Conservation (phyloP, 148 eudicot genomes). For the Talinum fruticosum region DNA sequence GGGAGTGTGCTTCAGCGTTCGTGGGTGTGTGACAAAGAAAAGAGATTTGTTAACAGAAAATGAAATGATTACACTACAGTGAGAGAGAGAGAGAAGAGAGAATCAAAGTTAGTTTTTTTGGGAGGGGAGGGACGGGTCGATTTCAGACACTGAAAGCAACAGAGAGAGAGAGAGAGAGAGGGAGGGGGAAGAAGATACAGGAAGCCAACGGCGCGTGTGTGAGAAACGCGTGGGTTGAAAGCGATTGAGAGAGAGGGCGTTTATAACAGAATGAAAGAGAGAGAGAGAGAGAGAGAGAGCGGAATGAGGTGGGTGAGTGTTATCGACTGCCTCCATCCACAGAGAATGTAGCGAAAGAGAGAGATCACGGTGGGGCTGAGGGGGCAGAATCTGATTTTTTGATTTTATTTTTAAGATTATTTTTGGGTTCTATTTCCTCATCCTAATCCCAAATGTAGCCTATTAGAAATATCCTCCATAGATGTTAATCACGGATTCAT, state of each 20-base stretch:
- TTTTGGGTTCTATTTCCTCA: too few species aligned
- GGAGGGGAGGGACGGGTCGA: too few species aligned
- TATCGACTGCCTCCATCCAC: neutral
- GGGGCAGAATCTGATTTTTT: conserved; percentile 3
- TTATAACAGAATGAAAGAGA: conserved; percentile 17
- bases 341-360: neutral
- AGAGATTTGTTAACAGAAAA: conserved; percentile 6
- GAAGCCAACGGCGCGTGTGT: neutral
- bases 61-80: neutral
- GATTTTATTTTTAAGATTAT: neutral
- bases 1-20: too few species aligned
- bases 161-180: neutral
- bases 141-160: neutral
- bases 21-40: conserved; percentile 7
- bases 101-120: too few species aligned
- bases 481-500: too few species aligned
- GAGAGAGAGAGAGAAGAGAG: neutral
- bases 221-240: neutral
- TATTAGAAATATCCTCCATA: too few species aligned
- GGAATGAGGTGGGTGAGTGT: neutral
- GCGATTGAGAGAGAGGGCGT: conserved; percentile 1
- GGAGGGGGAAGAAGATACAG: neutral
- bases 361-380: neutral
- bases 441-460: too few species aligned
- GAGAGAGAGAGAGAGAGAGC: neutral